Evolutionary conservation across 2,329 filamentous ascomycete genomes (phyloP), one percentile per base, ranked within the genome.

Genomic region (Colletotrichum cereale): DNA sequence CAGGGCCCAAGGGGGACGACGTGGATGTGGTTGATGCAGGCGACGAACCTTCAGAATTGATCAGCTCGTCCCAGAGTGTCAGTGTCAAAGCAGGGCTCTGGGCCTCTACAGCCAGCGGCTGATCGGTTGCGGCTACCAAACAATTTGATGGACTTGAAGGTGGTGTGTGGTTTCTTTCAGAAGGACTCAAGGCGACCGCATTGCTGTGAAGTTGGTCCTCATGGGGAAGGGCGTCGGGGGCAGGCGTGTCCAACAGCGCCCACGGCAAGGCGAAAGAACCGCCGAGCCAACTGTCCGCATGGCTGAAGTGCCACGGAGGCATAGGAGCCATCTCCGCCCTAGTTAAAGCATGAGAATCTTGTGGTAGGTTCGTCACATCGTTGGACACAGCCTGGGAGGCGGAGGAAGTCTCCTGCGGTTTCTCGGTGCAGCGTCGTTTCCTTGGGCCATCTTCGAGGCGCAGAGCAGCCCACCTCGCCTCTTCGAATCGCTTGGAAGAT

Each of bases 401-500:
- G 21, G 48, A 55, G 5, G 38, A 38, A n/a, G 44, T 16, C 14
- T 53, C 38, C 5, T 36, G 44, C 11, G 26, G 11, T 12, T 26
- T 34, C 8, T 3, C 40, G 10, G 40, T 36, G 1, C 55, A 34
- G 14, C 62, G 57, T 21, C 48, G 62, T 52, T 66, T 71, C 34
- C 67, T 36, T 31, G 40, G 62, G 4, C 52, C 63, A 36, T 71
- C 67, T 16, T 71, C 67, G 5, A 50, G 67, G 11, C 56, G 55
- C 0, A 71, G 63, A 1, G 47, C 67, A 0, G 48, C 53, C 67
- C 67, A 71, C 7, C 67, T 60, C 4, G 67, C 67, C 2, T 65
- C 67, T n/a, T 71, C 67, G 6, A 71, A 71, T 1, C 61, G 66
- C 26, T 44, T 58, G 5, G 67, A 71, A 6, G 67, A 66, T 40